Percentiles rank a stretch among this genome's conserved stretches.
phyloP scores from a whole-genome alignment of 495 filamentous ascomycete species.

The Penicillium mononematosum region DNA sequence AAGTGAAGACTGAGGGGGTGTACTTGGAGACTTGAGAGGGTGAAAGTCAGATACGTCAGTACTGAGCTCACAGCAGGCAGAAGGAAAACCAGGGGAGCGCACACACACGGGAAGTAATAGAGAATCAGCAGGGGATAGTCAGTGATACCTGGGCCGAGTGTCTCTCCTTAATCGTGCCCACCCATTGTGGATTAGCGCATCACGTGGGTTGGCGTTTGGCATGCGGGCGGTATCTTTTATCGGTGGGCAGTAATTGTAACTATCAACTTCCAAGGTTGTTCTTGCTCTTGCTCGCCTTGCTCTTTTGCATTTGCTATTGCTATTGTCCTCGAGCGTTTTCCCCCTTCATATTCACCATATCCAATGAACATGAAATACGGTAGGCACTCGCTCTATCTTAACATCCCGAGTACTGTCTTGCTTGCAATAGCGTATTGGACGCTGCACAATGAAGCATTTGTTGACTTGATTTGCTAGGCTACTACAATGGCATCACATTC shows the following conservation, averaged over 20 bases:
- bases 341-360: background rate
- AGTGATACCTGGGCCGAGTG: constrained; percentile 34
- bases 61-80: background rate
- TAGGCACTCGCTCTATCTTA: background rate
- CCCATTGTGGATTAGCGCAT: constrained; percentile 27
- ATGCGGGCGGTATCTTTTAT: constrained; percentile 12
- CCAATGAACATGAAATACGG: background rate
- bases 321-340: background rate
- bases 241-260: constrained; percentile 2
- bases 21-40: background rate
- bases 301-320: background rate
- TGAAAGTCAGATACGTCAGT: constrained; percentile 3
- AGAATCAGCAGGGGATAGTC: constrained; percentile 29
- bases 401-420: background rate
- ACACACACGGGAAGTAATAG: constrained; percentile 27
- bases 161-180: constrained; percentile 19
- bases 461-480: constrained; percentile 1
- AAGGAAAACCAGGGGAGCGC: constrained; percentile 19
- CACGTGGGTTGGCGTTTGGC: constrained; percentile 28
- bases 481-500: constrained; percentile 9
- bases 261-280: background rate
- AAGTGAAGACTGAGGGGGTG: constrained; percentile 12
- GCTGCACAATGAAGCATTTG: background rate
- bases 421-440: background rate
- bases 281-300: background rate